Conservation (phyloP, 164 flowering plant species). For the Piper longum region DNA sequence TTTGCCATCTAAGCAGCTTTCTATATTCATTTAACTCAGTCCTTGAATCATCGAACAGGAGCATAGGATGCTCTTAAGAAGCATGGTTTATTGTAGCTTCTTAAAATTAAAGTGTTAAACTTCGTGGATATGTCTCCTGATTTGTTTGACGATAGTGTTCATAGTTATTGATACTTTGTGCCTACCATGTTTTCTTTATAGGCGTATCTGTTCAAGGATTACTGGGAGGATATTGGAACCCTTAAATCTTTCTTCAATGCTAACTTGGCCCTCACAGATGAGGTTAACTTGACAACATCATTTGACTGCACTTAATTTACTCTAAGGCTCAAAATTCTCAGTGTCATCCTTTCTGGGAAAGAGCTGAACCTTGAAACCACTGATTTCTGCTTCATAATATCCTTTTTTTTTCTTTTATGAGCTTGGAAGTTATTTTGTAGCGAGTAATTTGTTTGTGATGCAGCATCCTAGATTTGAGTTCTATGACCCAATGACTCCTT, state of each 20-base stretch:
- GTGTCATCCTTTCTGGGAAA: too few relatives aligned
- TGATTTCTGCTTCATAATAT: not conserved
- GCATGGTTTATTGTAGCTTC: not conserved
- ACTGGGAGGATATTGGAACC: constrained; percentile 99
- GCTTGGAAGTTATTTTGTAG: not conserved
- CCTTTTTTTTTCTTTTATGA: not conserved
- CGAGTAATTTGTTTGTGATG: constrained; percentile 8
- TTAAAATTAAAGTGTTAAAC: not conserved
- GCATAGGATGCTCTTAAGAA: not conserved
- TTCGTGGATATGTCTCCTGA: not conserved
- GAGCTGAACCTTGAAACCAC: not conserved
- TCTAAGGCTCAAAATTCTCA: not conserved
- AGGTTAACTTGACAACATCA: constrained; percentile 27
- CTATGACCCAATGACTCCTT: constrained; percentile 80
- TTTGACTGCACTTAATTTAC: not conserved
- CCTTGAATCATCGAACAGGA: not conserved
- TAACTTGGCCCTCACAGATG: constrained; percentile 81
- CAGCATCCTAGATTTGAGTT: constrained; percentile 79
- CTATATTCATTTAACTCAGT: not conserved
- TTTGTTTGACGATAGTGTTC: not conserved
- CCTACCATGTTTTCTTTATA: constrained; percentile 11
- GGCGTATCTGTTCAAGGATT: constrained; percentile 88
- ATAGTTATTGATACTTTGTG: not conserved
- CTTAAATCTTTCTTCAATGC: constrained; percentile 79
- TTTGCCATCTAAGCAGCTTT: constrained; percentile 7